Evolutionary conservation across 73 alveolate genomes (phyloP), one percentile per base, ranked within the genome.

Genomic region (Paramecium sexaurelia): DNA sequence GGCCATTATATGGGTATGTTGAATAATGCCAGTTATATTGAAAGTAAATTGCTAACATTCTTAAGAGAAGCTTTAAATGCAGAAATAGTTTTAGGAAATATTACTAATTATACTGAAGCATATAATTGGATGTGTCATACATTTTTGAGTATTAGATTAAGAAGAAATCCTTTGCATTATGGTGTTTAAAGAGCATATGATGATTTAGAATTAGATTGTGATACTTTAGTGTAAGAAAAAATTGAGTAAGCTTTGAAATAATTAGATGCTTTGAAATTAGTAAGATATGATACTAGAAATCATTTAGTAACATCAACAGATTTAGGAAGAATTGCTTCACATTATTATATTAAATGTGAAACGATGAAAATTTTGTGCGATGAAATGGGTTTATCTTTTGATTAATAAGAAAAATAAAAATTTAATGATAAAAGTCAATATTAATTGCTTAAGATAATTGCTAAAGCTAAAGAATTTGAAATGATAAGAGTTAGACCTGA

Each of bases 241-340:
- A 95, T 95, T 51, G 93, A 92, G 55, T 41, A 87, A 17, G 91
- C 96, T 45, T 93, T 95, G 36, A 85, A 55, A 61, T 26, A 84
- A 26, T 95, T 95, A 84, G 95, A 95, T 84, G 85, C 92, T 67
- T 85, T 67, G 56, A 95, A 93, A 95, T 92, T 95, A 67, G 93
- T 95, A 5, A 94, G 98, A 84, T 95, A 92, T 85, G 96, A 94
- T 15, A 47, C 91, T 20, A 57, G 87, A 29, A 93, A 94, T 36
- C 93, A 66, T 69, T 75, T 68, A 22, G 97, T 98, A 37, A 95
- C 95, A 75, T 93, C 99, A 0, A 99, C 99, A 10, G 99, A 98
- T 85, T 87, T 98, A 96, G 99, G 99, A 0, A 96, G 99, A 87
- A 98, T 98, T 36, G 99, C 99, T 20, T 95, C 99, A 41, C 98